phyloP scores from a whole-genome alignment of 306 rosid genomes.

The Argentina anserina region DNA sequence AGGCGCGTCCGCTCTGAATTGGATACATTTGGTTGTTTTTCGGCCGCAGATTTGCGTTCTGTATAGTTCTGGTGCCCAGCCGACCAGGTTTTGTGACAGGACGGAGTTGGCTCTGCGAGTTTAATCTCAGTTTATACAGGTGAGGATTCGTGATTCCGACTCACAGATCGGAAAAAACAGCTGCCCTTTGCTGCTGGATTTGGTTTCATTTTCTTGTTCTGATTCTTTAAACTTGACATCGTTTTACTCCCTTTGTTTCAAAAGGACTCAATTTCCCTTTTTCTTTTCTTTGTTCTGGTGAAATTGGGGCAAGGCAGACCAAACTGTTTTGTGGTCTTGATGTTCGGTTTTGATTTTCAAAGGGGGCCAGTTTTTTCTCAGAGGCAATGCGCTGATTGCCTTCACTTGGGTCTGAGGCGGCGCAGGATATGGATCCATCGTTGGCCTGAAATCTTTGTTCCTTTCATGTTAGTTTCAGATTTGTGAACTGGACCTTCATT shows the following conservation, averaged over 20 bases:
- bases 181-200: conserved; percentile 9
- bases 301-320: conserved; percentile 20
- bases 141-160: conserved; percentile 33
- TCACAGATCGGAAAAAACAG: conserved; percentile 33
- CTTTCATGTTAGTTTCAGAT: neutral
- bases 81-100: conserved; percentile 6
- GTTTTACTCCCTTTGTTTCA: conserved; percentile 7
- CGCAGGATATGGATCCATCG: conserved; percentile 5
- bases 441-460: neutral
- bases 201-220: neutral
- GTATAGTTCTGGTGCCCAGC: conserved; percentile 14
- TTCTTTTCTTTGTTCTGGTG: neutral
- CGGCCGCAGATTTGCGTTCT: conserved; percentile 39
- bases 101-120: conserved; percentile 11
- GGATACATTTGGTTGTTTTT: conserved; percentile 25
- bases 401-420: conserved; percentile 1
- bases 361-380: conserved; percentile 12
- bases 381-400: conserved; percentile 24
- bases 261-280: conserved; percentile 20
- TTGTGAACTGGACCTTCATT: neutral
- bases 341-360: conserved; percentile 9
- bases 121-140: conserved; percentile 46
- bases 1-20: conserved; percentile 40
- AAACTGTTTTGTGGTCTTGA: conserved; percentile 9
- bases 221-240: conserved; percentile 18